Percentiles rank a stretch among this genome's conserved stretches.
These are phyloP conservation scores for Chlorella sorokiniana DNA, from an alignment of 139 green algal species.

Conservation along the genomic window DNA sequence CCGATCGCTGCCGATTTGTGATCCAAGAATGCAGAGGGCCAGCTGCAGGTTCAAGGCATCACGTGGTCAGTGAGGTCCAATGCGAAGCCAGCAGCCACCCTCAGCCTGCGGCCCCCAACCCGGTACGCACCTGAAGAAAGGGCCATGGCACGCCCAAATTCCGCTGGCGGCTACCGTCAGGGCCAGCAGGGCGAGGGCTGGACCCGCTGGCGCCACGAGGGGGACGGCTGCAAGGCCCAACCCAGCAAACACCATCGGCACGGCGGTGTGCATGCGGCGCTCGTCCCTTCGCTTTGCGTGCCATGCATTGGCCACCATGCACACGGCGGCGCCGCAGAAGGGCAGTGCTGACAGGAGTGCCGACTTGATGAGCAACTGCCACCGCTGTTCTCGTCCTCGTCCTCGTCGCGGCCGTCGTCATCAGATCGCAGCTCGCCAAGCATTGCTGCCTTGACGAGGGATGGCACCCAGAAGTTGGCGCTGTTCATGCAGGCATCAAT, in stretches of 20 bases:
- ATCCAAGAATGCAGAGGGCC: slow-evolving; percentile 36
- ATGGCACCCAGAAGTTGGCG: slow-evolving; percentile 19
- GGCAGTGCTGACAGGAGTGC: slow-evolving; percentile 22
- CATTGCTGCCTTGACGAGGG: neutral
- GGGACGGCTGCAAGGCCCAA: slow-evolving; percentile 10
- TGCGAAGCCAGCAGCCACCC: too few relatives aligned
- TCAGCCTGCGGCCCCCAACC: too few relatives aligned
- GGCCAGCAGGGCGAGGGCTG: neutral
- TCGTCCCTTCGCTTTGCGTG: slow-evolving; percentile 4
- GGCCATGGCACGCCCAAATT: slow-evolving; percentile 42
- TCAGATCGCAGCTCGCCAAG: neutral
- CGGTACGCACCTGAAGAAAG: slow-evolving; percentile 31
- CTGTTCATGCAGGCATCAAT: slow-evolving; percentile 22
- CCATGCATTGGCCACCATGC: slow-evolving; percentile 40
- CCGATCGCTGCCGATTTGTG: slow-evolving; percentile 11
- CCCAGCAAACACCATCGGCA: slow-evolving; percentile 16
- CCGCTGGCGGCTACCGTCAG: slow-evolving; percentile 19
- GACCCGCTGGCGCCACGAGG: neutral
- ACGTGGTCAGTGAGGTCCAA: neutral
- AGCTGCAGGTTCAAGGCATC: neutral
- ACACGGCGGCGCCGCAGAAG: slow-evolving; percentile 23
- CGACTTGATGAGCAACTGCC: neutral
- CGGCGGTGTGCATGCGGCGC: slow-evolving; percentile 33
- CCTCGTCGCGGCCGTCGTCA: neutral
- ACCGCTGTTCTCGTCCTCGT: neutral